Conservation (phyloP, 306 rosid species). For the Oxytropis ochrocephala region DNA sequence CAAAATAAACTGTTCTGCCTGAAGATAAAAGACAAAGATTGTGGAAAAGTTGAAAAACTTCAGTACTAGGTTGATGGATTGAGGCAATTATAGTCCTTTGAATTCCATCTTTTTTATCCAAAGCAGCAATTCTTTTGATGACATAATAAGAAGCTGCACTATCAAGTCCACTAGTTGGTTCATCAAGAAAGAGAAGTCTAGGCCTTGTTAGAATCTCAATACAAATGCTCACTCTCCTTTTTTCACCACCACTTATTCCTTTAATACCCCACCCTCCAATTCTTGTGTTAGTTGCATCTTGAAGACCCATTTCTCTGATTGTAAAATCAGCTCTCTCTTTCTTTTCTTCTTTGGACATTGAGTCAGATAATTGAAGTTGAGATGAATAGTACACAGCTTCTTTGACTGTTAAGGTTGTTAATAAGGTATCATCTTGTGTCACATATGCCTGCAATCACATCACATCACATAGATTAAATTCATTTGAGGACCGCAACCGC, state of each 20-base stretch:
- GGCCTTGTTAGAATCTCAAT: conserved; percentile 48
- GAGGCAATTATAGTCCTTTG: conserved; percentile 50
- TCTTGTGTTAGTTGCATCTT: conserved; percentile 39
- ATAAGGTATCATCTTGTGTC: conserved; percentile 35
- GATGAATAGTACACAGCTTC: conserved; percentile 48
- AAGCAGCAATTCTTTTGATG: conserved; percentile 50
- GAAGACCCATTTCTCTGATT: conserved; percentile 43
- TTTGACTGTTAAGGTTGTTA: conserved; percentile 35
- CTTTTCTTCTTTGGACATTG: conserved; percentile 36
- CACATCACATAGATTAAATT: no score
- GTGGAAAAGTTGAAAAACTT: conserved; percentile 62
- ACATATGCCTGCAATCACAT: conserved; percentile 34
- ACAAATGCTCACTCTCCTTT: conserved; percentile 39
- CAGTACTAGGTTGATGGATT: conserved; percentile 67
- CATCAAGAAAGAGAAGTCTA: conserved; percentile 40
- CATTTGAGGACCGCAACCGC: no score
- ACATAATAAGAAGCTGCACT: conserved; percentile 79
- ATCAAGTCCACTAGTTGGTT: conserved; percentile 58
- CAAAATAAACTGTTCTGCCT: conserved; percentile 60
- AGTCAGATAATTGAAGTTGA: conserved; percentile 40
- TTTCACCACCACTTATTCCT: conserved; percentile 47
- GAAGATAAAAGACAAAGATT: conserved; percentile 61
- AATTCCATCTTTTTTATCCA: conserved; percentile 24
- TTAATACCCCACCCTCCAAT: conserved; percentile 44
- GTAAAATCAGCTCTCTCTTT: conserved; percentile 36